These are phyloP conservation scores for Schoenoplectus triqueter DNA, from an alignment of 202 grass and related monocot species.

Conservation along the genomic window DNA sequence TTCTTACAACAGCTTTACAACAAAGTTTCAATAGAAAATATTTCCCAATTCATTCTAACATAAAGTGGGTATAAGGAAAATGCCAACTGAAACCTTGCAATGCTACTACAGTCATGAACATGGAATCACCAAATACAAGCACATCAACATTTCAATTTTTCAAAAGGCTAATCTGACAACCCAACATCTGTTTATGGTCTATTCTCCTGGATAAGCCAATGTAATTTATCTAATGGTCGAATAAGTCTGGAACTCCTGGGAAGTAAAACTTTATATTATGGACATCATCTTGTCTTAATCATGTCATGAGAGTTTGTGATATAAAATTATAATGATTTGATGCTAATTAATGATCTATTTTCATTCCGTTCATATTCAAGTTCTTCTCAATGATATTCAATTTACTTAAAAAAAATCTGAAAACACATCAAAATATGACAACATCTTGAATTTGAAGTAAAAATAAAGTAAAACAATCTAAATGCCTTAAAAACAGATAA, in stretches of 20 bases:
- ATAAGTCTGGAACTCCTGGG: slow-evolving; percentile 79
- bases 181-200: background rate
- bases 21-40: background rate
- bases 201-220: background rate
- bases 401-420: too few species aligned
- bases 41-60: background rate
- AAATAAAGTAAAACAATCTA: too few species aligned
- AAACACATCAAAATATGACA: too few species aligned
- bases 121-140: background rate
- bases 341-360: too few species aligned
- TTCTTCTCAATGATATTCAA: too few species aligned
- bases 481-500: too few species aligned
- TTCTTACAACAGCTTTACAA: slow-evolving; percentile 16
- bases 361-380: too few species aligned
- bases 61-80: background rate
- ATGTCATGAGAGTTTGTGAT: background rate
- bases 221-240: slow-evolving; percentile 60
- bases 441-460: too few species aligned
- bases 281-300: too few species aligned
- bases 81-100: background rate
- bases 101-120: background rate
- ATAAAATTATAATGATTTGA: too few species aligned
- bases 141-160: slow-evolving; percentile 6
- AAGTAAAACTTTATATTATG: slow-evolving; percentile 51
- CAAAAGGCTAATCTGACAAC: background rate